These are phyloP conservation scores for Populus ilicifolia DNA, from an alignment of 345 rosid species.

Conservation along the genomic window DNA sequence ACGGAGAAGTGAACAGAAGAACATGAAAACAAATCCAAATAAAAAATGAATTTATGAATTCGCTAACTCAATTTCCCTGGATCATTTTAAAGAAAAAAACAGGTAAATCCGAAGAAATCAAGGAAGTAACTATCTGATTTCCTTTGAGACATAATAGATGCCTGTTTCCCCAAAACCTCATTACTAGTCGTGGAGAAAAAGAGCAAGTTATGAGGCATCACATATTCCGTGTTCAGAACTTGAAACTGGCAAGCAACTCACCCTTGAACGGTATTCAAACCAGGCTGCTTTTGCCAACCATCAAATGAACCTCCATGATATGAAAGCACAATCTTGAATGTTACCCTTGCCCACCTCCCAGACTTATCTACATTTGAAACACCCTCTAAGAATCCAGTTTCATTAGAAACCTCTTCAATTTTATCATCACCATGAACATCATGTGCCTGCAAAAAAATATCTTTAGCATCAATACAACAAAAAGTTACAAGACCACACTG, in stretches of 20 bases:
- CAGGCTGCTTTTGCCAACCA: conserved; percentile 98
- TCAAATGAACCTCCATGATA: conserved; percentile 82
- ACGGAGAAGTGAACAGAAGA: neutral
- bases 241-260: conserved; percentile 19
- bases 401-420: conserved; percentile 17
- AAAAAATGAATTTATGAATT: neutral
- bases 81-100: neutral
- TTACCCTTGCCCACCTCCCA: conserved; percentile 81
- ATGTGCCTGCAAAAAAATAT: conserved; percentile 32
- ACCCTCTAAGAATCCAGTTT: conserved; percentile 29
- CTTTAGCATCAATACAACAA: conserved; percentile 4
- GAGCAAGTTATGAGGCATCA: neutral
- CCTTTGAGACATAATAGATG: neutral
- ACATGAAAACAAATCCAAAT: neutral
- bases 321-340: conserved; percentile 72
- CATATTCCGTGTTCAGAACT: neutral
- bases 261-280: conserved; percentile 82
- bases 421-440: conserved; percentile 29
- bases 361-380: conserved; percentile 33
- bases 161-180: neutral
- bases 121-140: neutral
- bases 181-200: neutral
- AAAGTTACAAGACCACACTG: neutral
- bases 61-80: neutral
- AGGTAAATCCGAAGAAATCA: neutral